A percentile compares a stretch with the other conserved stretches of the same genome.
Conservation (phyloP, 2,329 filamentous ascomycete genomes). For the Botrytis paeoniae region DNA sequence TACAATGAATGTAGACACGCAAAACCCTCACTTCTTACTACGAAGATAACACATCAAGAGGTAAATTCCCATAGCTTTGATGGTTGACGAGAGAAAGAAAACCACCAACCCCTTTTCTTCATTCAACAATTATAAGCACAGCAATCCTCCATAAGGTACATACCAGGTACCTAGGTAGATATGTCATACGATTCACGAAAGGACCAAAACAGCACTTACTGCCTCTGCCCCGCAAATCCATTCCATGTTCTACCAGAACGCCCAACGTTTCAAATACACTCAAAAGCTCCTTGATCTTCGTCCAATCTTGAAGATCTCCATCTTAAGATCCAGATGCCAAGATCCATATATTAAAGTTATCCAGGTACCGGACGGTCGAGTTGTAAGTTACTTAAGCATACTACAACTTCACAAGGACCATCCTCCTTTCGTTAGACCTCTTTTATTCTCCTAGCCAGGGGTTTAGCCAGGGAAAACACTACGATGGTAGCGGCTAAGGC, state of each 20-base stretch:
- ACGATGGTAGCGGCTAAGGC: slow-evolving; percentile 1
- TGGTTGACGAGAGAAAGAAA: background rate
- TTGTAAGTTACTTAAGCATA: background rate
- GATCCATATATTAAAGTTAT: slow-evolving; percentile 19
- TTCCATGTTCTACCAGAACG: background rate
- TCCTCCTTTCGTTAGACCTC: background rate
- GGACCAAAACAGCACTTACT: background rate
- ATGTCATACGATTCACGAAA: background rate
- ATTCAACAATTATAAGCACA: background rate
- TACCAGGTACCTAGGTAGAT: background rate
- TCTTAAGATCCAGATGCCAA: slow-evolving; percentile 13
- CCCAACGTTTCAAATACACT: slow-evolving; percentile 14
- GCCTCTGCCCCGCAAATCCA: background rate
- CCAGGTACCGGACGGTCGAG: background rate
- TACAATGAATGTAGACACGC: background rate
- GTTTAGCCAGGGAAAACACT: background rate
- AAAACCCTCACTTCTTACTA: slow-evolving; percentile 4
- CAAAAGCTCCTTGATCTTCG: slow-evolving; percentile 11
- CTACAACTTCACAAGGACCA: background rate
- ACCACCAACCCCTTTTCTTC: background rate
- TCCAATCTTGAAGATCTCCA: slow-evolving; percentile 20
- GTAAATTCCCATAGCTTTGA: background rate
- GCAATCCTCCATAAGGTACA: background rate
- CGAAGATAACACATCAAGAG: background rate
- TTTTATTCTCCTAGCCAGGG: slow-evolving; percentile 1